phyloP scores from a whole-genome alignment of 2,329 filamentous ascomycete species.

The Aspergillus nomiae region DNA sequence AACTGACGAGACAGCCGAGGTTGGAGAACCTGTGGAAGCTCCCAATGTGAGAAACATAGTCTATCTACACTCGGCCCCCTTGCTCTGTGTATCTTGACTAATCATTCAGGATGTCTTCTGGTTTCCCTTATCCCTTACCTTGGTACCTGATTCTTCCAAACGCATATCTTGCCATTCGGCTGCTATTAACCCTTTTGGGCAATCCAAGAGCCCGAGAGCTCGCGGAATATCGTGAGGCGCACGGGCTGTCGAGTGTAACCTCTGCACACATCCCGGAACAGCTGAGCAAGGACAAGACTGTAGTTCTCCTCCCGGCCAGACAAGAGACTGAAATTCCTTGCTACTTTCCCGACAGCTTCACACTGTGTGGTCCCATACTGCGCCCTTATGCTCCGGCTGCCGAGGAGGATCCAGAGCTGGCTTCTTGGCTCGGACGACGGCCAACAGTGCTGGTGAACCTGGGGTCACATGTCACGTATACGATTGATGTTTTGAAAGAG shows the following conservation, averaged over 20 bases:
- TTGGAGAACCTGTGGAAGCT: conserved; percentile 29
- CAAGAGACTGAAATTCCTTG: conserved; percentile 39
- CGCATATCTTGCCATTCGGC: conserved; percentile 37
- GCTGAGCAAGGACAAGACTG: conserved; percentile 1
- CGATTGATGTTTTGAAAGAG: conserved; percentile 33
- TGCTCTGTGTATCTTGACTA: neutral
- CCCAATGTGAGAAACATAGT: conserved; percentile 15
- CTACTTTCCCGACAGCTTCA: conserved; percentile 35
- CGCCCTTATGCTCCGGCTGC: conserved; percentile 30
- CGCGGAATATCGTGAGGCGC: conserved; percentile 24
- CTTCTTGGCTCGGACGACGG: conserved; percentile 40
- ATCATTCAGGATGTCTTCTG: conserved; percentile 40
- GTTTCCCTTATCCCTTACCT: conserved; percentile 47
- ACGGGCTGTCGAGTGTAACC: conserved; percentile 23
- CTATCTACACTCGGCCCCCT: neutral
- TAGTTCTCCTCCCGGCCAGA: conserved; percentile 23
- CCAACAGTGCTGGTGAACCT: conserved; percentile 51
- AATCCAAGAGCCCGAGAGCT: conserved; percentile 23
- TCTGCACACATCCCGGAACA: conserved; percentile 10
- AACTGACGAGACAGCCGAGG: conserved; percentile 40
- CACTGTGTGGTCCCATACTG: conserved; percentile 49
- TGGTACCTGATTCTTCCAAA: conserved; percentile 44
- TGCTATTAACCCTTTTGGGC: conserved; percentile 21
- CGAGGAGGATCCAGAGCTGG: conserved; percentile 40
- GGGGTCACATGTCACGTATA: conserved; percentile 38